A percentile compares a stretch with the other conserved stretches of the same genome.
Evolutionary conservation across 768 basidiomycete genomes (phyloP).

Genomic region (Agrocybe pediades): DNA sequence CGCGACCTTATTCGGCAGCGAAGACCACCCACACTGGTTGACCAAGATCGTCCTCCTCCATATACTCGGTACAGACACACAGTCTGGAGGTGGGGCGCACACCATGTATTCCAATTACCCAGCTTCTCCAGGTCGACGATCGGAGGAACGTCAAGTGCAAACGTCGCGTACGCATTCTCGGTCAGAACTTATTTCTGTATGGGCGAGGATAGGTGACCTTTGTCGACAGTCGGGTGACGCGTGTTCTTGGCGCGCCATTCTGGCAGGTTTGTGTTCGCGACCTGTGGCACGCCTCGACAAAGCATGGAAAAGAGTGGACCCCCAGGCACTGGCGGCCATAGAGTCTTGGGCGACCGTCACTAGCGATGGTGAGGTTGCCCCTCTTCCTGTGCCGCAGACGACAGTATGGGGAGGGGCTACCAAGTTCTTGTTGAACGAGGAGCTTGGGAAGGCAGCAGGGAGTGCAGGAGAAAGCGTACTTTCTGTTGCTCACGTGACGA

Average conservation of each 20-base stretch:
- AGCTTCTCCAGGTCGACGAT: conserved; percentile 30
- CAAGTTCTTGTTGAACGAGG: conserved; percentile 44
- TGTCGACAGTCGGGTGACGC: conserved; percentile 76
- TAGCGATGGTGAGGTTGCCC: conserved; percentile 29
- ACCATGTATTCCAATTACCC: conserved; percentile 12
- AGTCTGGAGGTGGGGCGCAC: conserved; percentile 29
- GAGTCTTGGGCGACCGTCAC: conserved; percentile 67
- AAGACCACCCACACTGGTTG: conserved; percentile 78
- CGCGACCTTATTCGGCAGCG: conserved; percentile 61
- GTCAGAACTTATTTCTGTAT: conserved; percentile 70
- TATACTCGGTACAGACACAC: conserved; percentile 63
- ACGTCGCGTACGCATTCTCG: conserved; percentile 69
- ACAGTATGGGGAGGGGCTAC: conserved; percentile 75
- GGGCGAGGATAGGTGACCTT: conserved; percentile 74
- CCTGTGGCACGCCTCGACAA: conserved; percentile 79
- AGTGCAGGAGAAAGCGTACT: conserved; percentile 47
- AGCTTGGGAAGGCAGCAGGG: conserved; percentile 46
- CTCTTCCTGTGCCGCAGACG: conserved; percentile 41
- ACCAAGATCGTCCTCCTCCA: conserved; percentile 74
- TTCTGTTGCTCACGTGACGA: conserved; percentile 38
- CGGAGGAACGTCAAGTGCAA: conserved; percentile 33
- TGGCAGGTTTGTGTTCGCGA: conserved; percentile 67
- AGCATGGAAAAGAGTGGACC: conserved; percentile 77
- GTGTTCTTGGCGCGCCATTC: conserved; percentile 77
- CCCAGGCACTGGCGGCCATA: conserved; percentile 53